Evolutionary conservation across 169 alveolate genomes (phyloP).

Genomic region (Cryptosporidium ubiquitum): DNA sequence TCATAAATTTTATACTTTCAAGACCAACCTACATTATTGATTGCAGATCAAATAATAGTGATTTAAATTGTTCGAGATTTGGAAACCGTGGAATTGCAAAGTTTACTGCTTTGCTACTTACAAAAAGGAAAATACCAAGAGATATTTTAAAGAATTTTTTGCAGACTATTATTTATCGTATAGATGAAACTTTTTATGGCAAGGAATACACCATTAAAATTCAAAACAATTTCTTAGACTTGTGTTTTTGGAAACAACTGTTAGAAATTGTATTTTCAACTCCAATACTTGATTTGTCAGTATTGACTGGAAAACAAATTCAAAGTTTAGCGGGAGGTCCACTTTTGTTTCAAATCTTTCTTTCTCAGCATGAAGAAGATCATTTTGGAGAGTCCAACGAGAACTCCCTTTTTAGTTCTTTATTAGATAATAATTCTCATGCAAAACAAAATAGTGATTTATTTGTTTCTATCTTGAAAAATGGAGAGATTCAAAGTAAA

Average conservation of each 20-base stretch:
- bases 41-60: constrained; percentile 13
- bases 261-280: constrained; percentile 34
- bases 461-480: constrained; percentile 18
- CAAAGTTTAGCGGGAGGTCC: constrained; percentile 59
- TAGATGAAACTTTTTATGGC: constrained; percentile 42
- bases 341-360: constrained; percentile 24
- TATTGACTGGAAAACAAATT: constrained; percentile 40
- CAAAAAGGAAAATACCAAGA: constrained; percentile 34
- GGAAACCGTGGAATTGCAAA: constrained; percentile 47
- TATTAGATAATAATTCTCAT: not conserved
- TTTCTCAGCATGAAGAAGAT: constrained; percentile 16
- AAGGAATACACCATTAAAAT: not conserved
- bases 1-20: constrained; percentile 36
- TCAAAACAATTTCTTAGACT: constrained; percentile 17
- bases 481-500: constrained; percentile 8
- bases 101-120: constrained; percentile 27
- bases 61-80: constrained; percentile 33
- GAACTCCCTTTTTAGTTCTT: not conserved
- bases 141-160: constrained; percentile 35
- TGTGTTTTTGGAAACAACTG: constrained; percentile 56
- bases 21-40: constrained; percentile 2
- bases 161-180: constrained; percentile 40
- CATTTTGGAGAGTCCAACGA: not conserved
- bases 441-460: constrained; percentile 24
- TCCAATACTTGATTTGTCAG: constrained; percentile 48